Conservation (phyloP, 257 asterid species). For the Nyctanthes arbortristis region DNA sequence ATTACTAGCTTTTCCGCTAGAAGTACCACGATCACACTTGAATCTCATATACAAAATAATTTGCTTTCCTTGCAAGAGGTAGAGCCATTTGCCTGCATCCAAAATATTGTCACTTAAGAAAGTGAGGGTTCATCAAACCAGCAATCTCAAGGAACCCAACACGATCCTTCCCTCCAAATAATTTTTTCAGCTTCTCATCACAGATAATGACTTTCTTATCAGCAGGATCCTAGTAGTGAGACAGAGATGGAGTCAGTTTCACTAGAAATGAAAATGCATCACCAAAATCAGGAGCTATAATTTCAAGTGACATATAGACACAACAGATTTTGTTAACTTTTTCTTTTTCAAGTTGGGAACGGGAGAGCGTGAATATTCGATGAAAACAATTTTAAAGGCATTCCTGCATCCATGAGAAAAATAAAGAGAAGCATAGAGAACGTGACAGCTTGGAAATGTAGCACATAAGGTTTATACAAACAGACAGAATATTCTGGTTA, state of each 20-base stretch:
- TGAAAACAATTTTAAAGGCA: neutral
- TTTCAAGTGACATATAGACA: neutral
- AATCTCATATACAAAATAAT: constrained; percentile 31
- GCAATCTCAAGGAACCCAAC: constrained; percentile 98
- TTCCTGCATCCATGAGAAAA: neutral
- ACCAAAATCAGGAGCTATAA: neutral
- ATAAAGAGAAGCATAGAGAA: neutral
- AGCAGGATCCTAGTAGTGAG: constrained; percentile 64
- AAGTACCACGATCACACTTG: neutral
- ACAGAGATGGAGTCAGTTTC: neutral
- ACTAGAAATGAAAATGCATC: neutral
- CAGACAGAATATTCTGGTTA: neutral
- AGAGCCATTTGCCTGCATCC: neutral
- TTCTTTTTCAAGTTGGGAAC: too few species aligned
- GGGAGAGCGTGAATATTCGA: too few species aligned
- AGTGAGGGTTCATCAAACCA: constrained; percentile 86
- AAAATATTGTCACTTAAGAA: constrained; percentile 40
- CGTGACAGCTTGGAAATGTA: neutral
- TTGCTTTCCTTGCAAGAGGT: constrained; percentile 23
- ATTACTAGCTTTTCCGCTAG: neutral
- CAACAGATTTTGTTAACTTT: too few species aligned
- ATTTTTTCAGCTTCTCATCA: constrained; percentile 88
- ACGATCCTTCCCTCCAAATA: constrained; percentile 66
- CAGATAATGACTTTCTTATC: constrained; percentile 83
- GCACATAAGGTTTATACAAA: neutral